Evolutionary conservation across 2,329 filamentous ascomycete genomes (phyloP), one percentile per base, ranked within the genome.

Genomic region (Fusarium sulawesiense): DNA sequence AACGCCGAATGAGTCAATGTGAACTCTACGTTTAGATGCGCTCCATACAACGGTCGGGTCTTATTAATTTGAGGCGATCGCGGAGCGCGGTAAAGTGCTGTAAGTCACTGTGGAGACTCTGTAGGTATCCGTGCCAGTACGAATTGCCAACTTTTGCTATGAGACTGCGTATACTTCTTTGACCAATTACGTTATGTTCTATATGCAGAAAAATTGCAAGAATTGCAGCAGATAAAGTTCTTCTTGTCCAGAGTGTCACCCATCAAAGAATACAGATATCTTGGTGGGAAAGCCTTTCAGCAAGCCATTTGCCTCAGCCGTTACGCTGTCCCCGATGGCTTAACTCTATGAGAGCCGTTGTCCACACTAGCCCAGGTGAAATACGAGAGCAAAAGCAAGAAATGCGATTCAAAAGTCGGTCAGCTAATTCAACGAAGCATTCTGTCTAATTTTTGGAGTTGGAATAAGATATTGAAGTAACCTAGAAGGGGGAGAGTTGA

Each of bases 1-100:
- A 51, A 37, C 46, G 46, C 54, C 55, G 40, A 45, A 58, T 68
- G 23, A 20, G 56, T 32, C 30, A 47, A 34, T 21, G 10, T 56
- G 23, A n/a, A 21, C 18, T 30, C 14, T 14, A 16, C 21, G 21
- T 37, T 51, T 47, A 56, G 47, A 70, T 56, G 54, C 54, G 67
- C 57, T 63, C 59, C 66, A 62, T 70, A 45, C 56, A 55, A 51
- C 45, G 41, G 45, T 34, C 23, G 27, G 27, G 41, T 34, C 14
- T 54, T n/a, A 44, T 62, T 45, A 50, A 59, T 13, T n/a, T 20
- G 48, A 64, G 49, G 54, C 29, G 62, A 66, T 65, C 56, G 46
- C 59, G 65, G 66, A 56, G 54, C 41, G 32, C 23, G 41, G 32
- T 34, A 29, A 40, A 41, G n/a, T 20, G 34, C 29, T 51, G 23